phyloP scores from a whole-genome alignment of 768 basidiomycete species.

The Termitomyces sp. region DNA sequence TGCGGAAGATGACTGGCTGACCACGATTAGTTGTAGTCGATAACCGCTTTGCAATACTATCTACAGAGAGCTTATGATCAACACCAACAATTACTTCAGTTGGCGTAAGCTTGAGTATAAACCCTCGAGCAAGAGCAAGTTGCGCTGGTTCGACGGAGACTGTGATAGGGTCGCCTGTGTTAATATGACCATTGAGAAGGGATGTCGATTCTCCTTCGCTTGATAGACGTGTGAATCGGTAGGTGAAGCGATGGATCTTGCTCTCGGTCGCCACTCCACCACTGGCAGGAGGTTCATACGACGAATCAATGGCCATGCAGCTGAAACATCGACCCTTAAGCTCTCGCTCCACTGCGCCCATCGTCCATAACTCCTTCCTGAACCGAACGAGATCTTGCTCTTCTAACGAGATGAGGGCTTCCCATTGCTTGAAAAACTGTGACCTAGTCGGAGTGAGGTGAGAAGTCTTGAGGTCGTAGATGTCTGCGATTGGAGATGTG shows the following conservation, averaged over 20 bases:
- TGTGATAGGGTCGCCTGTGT: slow-evolving; percentile 74
- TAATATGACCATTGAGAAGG: slow-evolving; percentile 70
- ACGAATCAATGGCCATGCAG: slow-evolving; percentile 62
- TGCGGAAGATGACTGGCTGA: slow-evolving; percentile 54
- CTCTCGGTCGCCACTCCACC: slow-evolving; percentile 23
- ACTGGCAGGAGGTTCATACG: slow-evolving; percentile 24
- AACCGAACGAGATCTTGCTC: slow-evolving; percentile 83
- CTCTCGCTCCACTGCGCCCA: slow-evolving; percentile 77
- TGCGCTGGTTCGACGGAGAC: slow-evolving; percentile 85
- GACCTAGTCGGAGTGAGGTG: slow-evolving; percentile 67
- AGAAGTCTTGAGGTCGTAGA: slow-evolving; percentile 73
- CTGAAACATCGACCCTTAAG: slow-evolving; percentile 79
- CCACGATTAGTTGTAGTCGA: slow-evolving; percentile 5
- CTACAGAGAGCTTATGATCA: slow-evolving; percentile 66
- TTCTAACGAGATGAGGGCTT: slow-evolving; percentile 74
- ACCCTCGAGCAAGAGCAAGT: slow-evolving; percentile 81
- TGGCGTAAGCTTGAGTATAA: slow-evolving; percentile 66
- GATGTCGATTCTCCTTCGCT: slow-evolving; percentile 13
- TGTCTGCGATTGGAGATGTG: slow-evolving; percentile 50
- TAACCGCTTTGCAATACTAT: slow-evolving; percentile 38
- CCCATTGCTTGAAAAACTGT: slow-evolving; percentile 90
- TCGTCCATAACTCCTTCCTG: slow-evolving; percentile 91
- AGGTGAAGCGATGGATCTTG: slow-evolving; percentile 76
- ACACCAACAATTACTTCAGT: slow-evolving; percentile 69
- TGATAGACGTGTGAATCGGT: slow-evolving; percentile 52